These are phyloP conservation scores for Cadophora luteo-olivacea DNA, from an alignment of 2,329 filamentous ascomycete genomes.

Conservation along the genomic window DNA sequence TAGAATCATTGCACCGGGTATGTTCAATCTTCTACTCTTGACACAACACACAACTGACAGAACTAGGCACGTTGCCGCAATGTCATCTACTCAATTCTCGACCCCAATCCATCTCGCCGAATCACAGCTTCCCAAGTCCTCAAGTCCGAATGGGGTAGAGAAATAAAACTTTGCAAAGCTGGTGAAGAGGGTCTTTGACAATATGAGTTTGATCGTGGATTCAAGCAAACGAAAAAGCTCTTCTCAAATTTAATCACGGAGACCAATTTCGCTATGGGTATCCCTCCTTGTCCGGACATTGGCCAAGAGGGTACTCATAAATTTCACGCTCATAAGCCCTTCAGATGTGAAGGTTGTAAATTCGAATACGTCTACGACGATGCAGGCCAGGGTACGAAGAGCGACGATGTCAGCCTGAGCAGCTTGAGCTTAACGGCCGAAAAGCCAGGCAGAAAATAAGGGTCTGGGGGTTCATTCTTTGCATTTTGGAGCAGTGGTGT, in stretches of 20 bases:
- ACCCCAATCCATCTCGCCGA: conserved; percentile 89
- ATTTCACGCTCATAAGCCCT: conserved; percentile 21
- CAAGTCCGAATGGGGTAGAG: conserved; percentile 97
- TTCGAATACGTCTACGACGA: conserved; percentile 22
- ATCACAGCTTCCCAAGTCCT: conserved; percentile 96
- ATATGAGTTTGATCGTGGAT: conserved; percentile 29
- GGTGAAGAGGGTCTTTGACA: conserved; percentile 90
- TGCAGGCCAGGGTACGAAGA: conserved; percentile 1
- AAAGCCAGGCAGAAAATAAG: conserved; percentile 11
- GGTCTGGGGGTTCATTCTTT: conserved; percentile 5
- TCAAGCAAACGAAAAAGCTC: conserved; percentile 21
- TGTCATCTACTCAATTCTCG: conserved; percentile 97
- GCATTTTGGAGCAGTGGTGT: conserved; percentile 26
- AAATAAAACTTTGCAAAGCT: conserved; percentile 96
- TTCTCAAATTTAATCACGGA: conserved; percentile 27
- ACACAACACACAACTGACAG: conserved; percentile 28
- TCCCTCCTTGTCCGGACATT: conserved; percentile 1
- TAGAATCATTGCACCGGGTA: conserved; percentile 94
- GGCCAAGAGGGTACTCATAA: conserved; percentile 19
- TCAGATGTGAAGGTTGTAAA: conserved; percentile 19
- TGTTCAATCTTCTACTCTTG: conserved; percentile 49
- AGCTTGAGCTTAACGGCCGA: conserved; percentile 9
- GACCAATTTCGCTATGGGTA: conserved; percentile 19
- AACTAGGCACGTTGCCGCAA: conserved; percentile 91
- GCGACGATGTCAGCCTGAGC: conserved; percentile 8